Evolutionary conservation across 345 rosid genomes (phyloP), one percentile per base, ranked within the genome.

Genomic region (Lepidium didymum): DNA sequence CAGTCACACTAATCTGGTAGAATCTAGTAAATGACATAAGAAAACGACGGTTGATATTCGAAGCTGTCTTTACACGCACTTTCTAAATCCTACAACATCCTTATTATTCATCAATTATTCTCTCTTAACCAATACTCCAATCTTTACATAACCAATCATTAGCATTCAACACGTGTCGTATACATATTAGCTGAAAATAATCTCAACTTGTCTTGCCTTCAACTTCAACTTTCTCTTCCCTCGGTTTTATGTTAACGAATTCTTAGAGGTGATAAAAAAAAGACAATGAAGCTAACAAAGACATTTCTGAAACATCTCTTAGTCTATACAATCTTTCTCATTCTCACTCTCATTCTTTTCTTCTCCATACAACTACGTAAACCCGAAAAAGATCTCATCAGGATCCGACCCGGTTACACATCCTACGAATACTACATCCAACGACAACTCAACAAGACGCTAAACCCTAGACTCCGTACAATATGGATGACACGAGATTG

Each of bases 361-460:
- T 72, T 67, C 70, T 66, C 67, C 43, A 63, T 42, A 63, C 73
- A 74, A 61, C 71, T 38, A 41, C 75, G 37, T 38, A 61, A 58
- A 53, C 72, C 29, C 47, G 43, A 51, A 43, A 37, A 73, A 6
- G 40, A 43, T 0, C 89, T 69, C 66, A 75, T 91, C 31, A 76
- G 37, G 44, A 92, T 92, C 78, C 85, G 98, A 56, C 83, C 86
- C 8, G 91, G 91, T 0, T 92, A 82, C 87, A 14, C 78, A 46
- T 75, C 98, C 69, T 92, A 92, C 87, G 86, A 83, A 1, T 21
- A 82, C 72, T 89, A 92, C 96, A 76, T 89, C 63, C 85, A 92
- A 50, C 89, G 84, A 25, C 98, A 92, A 71, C 95, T 92, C 72
- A 87, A 87, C 88, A 89, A 89, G 63, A 92, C 98, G 63, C 92